Evolutionary conservation across 2,329 filamentous ascomycete genomes (phyloP), one percentile per base, ranked within the genome.

Genomic region (Helotiales sp.): DNA sequence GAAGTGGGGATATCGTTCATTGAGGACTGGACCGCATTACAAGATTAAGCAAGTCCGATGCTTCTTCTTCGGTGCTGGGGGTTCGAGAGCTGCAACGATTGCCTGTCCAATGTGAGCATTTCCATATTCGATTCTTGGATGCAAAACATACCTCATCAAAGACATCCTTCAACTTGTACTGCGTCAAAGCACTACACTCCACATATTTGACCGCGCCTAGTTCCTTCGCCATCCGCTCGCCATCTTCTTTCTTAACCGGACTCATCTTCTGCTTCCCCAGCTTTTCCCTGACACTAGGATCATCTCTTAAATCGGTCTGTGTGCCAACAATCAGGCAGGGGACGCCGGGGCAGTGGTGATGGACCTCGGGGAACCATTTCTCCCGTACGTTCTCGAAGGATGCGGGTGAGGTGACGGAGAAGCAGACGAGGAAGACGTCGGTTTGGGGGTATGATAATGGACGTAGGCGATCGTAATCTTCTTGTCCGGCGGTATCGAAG

Each of bases 331-430:
- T 97, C 72, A 99, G 86, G 85, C 96, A 98, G 62, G 96, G 96
- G 43, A 99, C 96, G 71, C 96, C 96, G 20, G 96, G 96, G 79
- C 96, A 99, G 82, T 99, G 96, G 82, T 99, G 96, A 80, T 97
- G 94, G 50, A 99, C 96, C 82, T 99, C 96, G 54, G 96, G 96
- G 77, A 97, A 97, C 95, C 94, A 97, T 82, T 97, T 97, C 85
- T 97, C 95, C 77, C 94, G 90, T 61, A 98, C 96, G 91, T 99
- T 99, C 80, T 99, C 96, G 80, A 99, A 99, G 7, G 94, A 97
- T 47, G 96, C 94, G 47, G 95, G 96, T 54, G 95, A 97, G 65
- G 94, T 97, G 78, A 99, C 94, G 78, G 93, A 97, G 82, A 98
- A 99, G 85, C 96, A 99, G 75, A 99, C 94, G 68, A 99, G 91